Conservation (phyloP, 805 yeast species). For the Ogataea nakhonphanomensis region DNA sequence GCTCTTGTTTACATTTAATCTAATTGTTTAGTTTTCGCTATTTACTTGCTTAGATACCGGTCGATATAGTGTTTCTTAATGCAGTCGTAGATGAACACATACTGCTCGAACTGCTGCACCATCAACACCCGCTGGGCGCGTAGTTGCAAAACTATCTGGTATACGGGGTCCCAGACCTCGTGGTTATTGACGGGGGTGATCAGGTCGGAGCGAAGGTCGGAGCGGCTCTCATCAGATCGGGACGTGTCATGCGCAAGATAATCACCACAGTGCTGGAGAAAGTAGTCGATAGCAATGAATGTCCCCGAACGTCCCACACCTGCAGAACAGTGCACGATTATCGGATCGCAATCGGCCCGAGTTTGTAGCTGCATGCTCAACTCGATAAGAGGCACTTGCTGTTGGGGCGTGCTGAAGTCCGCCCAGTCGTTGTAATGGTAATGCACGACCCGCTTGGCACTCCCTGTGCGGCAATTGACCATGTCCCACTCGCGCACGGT, state of each 20-base stretch:
- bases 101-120: conserved; percentile 55
- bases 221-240: conserved; percentile 8
- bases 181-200: conserved; percentile 21
- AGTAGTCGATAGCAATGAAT: conserved; percentile 45
- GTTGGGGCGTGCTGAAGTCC: conserved; percentile 40
- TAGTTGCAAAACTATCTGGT: conserved; percentile 41
- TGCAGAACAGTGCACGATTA: conserved; percentile 54
- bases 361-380: conserved; percentile 19
- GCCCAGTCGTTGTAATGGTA: conserved; percentile 43
- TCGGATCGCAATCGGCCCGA: conserved; percentile 19
- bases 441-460: conserved; percentile 29
- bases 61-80: conserved; percentile 20
- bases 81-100: conserved; percentile 45
- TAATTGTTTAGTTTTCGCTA: conserved; percentile 1
- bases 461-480: conserved; percentile 3
- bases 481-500: conserved; percentile 20
- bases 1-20: not conserved
- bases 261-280: conserved; percentile 19
- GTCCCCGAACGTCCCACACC: conserved; percentile 61
- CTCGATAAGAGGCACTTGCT: conserved; percentile 31
- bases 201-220: conserved; percentile 17
- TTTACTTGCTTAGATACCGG: conserved; percentile 9
- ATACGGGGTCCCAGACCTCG: conserved; percentile 38
- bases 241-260: conserved; percentile 1
- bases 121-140: conserved; percentile 48